Conservation (phyloP, 2,329 filamentous ascomycete genomes). For the Colletotrichum liaoningense region DNA sequence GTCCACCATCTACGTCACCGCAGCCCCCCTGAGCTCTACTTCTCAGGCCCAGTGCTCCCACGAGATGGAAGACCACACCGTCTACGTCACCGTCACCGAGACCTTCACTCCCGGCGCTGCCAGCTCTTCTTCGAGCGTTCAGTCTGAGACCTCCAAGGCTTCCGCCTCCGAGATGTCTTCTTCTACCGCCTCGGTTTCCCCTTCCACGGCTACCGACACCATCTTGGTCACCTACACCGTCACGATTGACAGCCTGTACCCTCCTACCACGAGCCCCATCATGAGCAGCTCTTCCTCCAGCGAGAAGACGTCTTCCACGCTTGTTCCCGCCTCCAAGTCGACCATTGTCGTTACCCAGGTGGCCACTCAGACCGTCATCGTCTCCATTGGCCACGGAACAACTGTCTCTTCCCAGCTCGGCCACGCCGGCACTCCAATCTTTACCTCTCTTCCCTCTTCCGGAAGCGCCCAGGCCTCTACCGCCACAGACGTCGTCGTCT, state of each 20-base stretch:
- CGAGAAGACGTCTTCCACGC: neutral
- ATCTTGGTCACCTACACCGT: slow-evolving; percentile 29
- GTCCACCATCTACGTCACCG: slow-evolving; percentile 8
- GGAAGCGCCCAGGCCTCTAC: slow-evolving; percentile 6
- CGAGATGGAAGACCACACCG: slow-evolving; percentile 23
- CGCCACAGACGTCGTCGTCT: neutral
- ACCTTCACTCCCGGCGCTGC: slow-evolving; percentile 12
- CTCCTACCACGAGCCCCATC: neutral
- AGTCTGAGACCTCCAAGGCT: neutral
- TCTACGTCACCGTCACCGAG: slow-evolving; percentile 35
- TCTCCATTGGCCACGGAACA: slow-evolving; percentile 19
- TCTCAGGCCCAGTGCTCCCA: slow-evolving; percentile 15
- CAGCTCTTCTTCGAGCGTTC: slow-evolving; percentile 1
- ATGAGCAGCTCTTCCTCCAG: slow-evolving; percentile 15
- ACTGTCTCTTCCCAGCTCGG: slow-evolving; percentile 26
- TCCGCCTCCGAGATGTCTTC: neutral
- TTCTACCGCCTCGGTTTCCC: neutral
- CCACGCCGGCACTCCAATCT: neutral
- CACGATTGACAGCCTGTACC: slow-evolving; percentile 24
- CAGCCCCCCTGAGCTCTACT: neutral
- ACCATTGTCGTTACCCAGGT: slow-evolving; percentile 22
- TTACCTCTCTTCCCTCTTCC: neutral
- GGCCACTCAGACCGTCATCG: slow-evolving; percentile 25
- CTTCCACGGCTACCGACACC: slow-evolving; percentile 16
- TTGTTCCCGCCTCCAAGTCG: slow-evolving; percentile 1